Evolutionary conservation across 768 basidiomycete species (phyloP).

Genomic region (Tricholoma sp.): DNA sequence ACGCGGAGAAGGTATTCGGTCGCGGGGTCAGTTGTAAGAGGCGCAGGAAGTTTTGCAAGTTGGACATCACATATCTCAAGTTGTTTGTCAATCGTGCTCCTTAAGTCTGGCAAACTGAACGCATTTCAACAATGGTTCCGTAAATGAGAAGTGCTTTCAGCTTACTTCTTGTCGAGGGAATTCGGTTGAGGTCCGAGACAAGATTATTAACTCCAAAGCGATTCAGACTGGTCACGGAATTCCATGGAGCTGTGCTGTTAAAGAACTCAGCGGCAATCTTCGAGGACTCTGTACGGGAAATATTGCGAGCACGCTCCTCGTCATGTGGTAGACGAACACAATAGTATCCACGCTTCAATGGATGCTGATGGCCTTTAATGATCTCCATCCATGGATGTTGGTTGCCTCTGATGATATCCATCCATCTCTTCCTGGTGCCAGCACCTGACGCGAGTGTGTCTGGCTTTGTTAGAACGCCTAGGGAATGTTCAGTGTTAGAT

Average conservation of each 20-base stretch:
- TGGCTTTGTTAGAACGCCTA: constrained; percentile 54
- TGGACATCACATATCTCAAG: constrained; percentile 21
- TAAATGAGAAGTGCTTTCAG: background rate
- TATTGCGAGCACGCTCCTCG: constrained; percentile 23
- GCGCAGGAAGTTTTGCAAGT: constrained; percentile 22
- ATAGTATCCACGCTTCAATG: constrained; percentile 36
- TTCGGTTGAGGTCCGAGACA: constrained; percentile 26
- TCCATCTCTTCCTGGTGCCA: constrained; percentile 32
- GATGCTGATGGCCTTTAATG: constrained; percentile 25
- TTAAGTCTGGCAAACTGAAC: constrained; percentile 25
- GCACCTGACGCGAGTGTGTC: constrained; percentile 37
- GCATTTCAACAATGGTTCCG: background rate
- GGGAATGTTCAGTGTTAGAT: background rate
- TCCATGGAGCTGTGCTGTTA: constrained; percentile 30
- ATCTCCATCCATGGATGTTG: constrained; percentile 25
- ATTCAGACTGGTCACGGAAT: constrained; percentile 10
- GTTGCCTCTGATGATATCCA: constrained; percentile 36
- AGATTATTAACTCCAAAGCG: constrained; percentile 34
- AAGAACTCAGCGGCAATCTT: constrained; percentile 30
- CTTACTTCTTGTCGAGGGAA: constrained; percentile 27
- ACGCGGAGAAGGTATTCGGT: too few relatives aligned
- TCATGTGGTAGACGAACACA: constrained; percentile 40
- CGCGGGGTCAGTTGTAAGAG: constrained; percentile 25
- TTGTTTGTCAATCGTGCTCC: constrained; percentile 16
- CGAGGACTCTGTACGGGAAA: constrained; percentile 26